Conservation (phyloP, 2,329 filamentous ascomycete genomes). For the Fusarium verticillioides region DNA sequence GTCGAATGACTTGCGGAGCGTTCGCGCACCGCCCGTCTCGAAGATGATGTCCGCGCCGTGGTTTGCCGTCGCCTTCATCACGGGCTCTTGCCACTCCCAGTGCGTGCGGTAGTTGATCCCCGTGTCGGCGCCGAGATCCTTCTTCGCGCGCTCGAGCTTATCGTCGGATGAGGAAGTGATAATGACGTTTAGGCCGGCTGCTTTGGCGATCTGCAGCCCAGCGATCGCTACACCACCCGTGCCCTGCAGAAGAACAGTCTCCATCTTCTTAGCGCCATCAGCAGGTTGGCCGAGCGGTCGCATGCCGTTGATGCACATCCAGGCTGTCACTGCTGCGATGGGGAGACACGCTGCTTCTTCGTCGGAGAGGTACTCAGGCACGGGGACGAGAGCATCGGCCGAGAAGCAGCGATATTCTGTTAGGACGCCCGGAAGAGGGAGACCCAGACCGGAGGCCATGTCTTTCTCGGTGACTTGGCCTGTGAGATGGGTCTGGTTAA, state of each 20-base stretch:
- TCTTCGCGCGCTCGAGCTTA: conserved; percentile 59
- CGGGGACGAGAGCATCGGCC: conserved; percentile 63
- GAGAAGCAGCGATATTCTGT: conserved; percentile 70
- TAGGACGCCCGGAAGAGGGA: conserved; percentile 68
- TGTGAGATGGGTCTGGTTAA: conserved; percentile 66
- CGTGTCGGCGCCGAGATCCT: conserved; percentile 61
- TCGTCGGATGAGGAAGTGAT: conserved; percentile 65
- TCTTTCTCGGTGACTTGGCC: conserved; percentile 69
- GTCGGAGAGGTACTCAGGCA: conserved; percentile 66
- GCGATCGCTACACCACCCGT: conserved; percentile 65
- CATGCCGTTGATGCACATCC: conserved; percentile 73
- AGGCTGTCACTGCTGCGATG: conserved; percentile 71
- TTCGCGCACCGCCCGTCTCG: conserved; percentile 64
- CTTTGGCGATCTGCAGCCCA: conserved; percentile 65
- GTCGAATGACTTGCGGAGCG: conserved; percentile 63
- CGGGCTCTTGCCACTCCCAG: conserved; percentile 62
- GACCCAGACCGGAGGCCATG: conserved; percentile 67
- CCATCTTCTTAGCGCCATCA: conserved; percentile 33
- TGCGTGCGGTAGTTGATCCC: conserved; percentile 65
- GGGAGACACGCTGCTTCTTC: conserved; percentile 71
- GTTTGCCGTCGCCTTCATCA: conserved; percentile 57
- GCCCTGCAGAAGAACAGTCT: conserved; percentile 62
- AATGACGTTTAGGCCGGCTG: conserved; percentile 61
- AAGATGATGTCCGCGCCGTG: conserved; percentile 65
- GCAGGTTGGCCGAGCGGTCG: conserved; percentile 61